Base-by-base conservation (phyloP, 306 rosid species). In the Inga leiocalycina region DNA sequence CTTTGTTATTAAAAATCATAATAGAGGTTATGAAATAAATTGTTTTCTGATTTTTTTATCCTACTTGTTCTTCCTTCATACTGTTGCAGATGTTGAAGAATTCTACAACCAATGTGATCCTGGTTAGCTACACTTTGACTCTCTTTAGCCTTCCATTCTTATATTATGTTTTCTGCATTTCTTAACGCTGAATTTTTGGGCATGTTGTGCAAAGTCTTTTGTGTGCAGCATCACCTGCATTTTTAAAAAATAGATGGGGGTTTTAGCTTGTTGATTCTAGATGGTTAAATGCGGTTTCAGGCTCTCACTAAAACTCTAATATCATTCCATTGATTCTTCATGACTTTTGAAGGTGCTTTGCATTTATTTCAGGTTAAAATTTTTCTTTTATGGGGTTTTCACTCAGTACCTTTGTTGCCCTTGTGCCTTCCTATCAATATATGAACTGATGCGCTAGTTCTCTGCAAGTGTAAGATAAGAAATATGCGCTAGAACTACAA, bases 41-140 rank as follows among this genome's bases (percentile, higher is more conserved):
- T 46, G 15, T 30, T 8, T 84, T 52, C 87, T 87, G 77, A 85
- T 80, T 86, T 41, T 8, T 79, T 43, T 83, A 78, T 45, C 59
- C 62, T 83, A 57, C 61, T 52, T 78, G 32, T 78, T 77, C 80
- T 73, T 79, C 64, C 45, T 81, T 77, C 82, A 70, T 79, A 74
- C 73, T 88, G 75, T 66, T 85, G 92, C 97, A 93, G 98, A 95
- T 79, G 97, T 92, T 81, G 94, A 93, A 81, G 94, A 95, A 20
- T 95, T 95, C 89, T 91, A 84, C 84, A 93, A 78, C 82, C 92
- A 90, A 85, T 95, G 98, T 71, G 97, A 93, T 86, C 98, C 98
- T 45, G 98, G 97, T 95, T 73, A 85, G 86, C 57, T 74, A 5
- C 71, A 10, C 85, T 64, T 64, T 41, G 8, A 10, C 81, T 65